These are phyloP conservation scores for Suillus cothurnatus DNA, from an alignment of 768 basidiomycete species.

Conservation along the genomic window DNA sequence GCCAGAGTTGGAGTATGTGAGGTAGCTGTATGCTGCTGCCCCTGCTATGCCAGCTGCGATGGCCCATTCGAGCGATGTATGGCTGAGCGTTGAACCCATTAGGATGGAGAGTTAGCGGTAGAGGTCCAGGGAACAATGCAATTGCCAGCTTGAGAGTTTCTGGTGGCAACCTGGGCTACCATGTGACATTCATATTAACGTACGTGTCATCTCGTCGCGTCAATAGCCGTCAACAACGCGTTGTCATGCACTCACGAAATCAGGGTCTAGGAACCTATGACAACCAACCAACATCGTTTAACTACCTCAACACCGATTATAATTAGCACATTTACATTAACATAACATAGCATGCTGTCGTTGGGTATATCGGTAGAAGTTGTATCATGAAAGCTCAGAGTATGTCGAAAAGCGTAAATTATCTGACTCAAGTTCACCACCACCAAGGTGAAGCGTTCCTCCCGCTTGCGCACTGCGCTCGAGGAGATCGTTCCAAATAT, in stretches of 20 bases:
- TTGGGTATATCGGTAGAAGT: neutral
- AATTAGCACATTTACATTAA: conserved; percentile 15
- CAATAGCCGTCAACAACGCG: conserved; percentile 32
- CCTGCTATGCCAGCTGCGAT: conserved; percentile 42
- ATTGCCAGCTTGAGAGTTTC: neutral
- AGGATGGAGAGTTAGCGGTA: neutral
- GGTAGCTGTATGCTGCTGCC: conserved; percentile 44
- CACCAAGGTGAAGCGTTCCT: conserved; percentile 65
- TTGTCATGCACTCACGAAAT: conserved; percentile 10
- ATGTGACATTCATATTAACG: conserved; percentile 13
- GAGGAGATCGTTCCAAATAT: conserved; percentile 70
- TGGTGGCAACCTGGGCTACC: neutral
- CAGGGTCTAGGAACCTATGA: neutral
- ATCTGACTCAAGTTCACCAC: conserved; percentile 46
- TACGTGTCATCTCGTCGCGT: conserved; percentile 25
- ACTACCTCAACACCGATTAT: conserved; percentile 1
- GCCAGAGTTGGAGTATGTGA: conserved; percentile 15
- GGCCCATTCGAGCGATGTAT: conserved; percentile 40
- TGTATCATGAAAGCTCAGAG: conserved; percentile 21
- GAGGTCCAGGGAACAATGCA: neutral
- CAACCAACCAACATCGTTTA: neutral
- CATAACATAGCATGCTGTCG: conserved; percentile 9
- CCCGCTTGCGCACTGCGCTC: conserved; percentile 69
- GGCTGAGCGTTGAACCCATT: conserved; percentile 53
- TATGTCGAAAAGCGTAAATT: conserved; percentile 38